Conservation (phyloP, 2,329 filamentous ascomycete species). For the Trichoderma semiorbis region DNA sequence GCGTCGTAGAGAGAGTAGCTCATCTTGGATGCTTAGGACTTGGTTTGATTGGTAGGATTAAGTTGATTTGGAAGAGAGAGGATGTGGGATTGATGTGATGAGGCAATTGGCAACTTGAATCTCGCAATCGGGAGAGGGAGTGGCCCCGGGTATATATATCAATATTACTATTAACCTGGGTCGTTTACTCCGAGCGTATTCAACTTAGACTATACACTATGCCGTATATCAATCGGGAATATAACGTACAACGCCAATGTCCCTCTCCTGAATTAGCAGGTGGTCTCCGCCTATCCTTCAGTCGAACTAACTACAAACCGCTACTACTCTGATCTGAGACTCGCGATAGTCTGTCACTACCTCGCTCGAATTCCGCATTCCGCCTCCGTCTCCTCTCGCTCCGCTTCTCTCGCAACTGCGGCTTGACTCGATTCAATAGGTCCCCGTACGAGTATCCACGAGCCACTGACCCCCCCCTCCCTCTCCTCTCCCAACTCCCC, state of each 20-base stretch:
- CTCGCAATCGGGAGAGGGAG: background rate
- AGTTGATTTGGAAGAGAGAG: background rate
- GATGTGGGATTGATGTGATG: background rate
- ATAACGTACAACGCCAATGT: background rate
- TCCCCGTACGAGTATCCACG: too few relatives aligned
- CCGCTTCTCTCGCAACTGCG: background rate
- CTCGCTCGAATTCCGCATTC: background rate
- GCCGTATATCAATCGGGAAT: too few relatives aligned
- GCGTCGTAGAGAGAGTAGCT: constrained; percentile 42
- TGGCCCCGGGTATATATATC: background rate
- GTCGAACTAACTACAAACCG: background rate
- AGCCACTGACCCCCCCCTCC: too few relatives aligned
- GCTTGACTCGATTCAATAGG: background rate
- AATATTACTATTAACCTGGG: background rate
- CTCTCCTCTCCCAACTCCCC: background rate
- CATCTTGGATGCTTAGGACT: constrained; percentile 28
- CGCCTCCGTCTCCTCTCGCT: background rate
- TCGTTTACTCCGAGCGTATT: too few relatives aligned
- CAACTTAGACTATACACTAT: too few relatives aligned
- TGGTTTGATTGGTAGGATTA: background rate
- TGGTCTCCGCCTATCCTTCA: background rate
- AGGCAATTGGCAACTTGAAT: background rate
- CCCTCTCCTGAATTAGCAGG: background rate
- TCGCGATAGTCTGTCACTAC: background rate
- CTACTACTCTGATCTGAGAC: background rate